phyloP scores from a whole-genome alignment of 495 filamentous ascomycete species.

The Margaritispora aquatica region DNA sequence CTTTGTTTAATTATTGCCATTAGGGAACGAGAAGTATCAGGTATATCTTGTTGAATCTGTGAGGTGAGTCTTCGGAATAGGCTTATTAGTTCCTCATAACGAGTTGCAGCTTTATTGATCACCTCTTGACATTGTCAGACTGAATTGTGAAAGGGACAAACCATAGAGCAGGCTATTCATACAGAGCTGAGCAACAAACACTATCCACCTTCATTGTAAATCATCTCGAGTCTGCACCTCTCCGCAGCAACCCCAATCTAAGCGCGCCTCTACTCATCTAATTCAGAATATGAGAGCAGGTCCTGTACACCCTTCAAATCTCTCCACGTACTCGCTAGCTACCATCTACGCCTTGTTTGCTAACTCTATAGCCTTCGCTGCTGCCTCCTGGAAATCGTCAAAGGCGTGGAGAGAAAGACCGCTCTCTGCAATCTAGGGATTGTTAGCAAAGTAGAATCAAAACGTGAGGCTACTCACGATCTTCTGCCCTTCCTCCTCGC shows the following conservation, averaged over 20 bases:
- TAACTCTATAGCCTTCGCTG: constrained; percentile 65
- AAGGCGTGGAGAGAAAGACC: constrained; percentile 68
- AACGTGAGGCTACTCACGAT: constrained; percentile 41
- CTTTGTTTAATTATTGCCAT: background rate
- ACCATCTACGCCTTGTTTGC: constrained; percentile 31
- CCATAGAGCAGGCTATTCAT: background rate
- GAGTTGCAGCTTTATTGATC: background rate
- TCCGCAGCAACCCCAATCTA: background rate
- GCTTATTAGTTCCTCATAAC: no score
- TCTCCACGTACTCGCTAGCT: background rate
- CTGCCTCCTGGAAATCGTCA: constrained; percentile 78
- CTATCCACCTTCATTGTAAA: background rate
- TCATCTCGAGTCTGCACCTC: background rate
- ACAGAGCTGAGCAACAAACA: background rate
- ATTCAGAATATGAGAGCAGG: background rate
- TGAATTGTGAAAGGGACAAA: background rate
- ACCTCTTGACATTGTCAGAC: background rate
- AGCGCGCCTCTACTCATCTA: background rate
- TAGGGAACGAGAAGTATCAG: no score
- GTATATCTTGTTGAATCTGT: no score
- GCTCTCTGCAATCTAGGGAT: constrained; percentile 60
- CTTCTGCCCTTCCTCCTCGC: constrained; percentile 68
- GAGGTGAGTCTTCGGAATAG: no score
- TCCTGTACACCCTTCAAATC: background rate
- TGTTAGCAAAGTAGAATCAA: background rate